Base-by-base conservation (phyloP, 129 eudicot genomes). In the Chrysanthemum lavandulifolium region DNA sequence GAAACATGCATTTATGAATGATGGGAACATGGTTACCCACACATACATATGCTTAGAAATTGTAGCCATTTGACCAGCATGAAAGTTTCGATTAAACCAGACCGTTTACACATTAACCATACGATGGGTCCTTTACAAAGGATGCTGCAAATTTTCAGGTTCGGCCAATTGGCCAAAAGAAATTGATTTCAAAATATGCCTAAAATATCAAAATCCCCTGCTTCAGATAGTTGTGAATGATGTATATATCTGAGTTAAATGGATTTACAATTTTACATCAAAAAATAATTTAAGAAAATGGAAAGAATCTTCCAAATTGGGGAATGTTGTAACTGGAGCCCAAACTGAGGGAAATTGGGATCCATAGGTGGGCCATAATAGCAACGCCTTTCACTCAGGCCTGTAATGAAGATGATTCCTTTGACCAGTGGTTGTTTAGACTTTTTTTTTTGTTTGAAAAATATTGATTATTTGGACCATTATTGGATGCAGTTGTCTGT, bases 401-500 rank as follows among this genome's bases (percentile, higher is more conserved):
- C 40, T 0, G 31, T 55, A 48, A 63, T 51, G 71, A 73, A 62
- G 51, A 51, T 52, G 29, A n/a, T 40, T 16, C 57, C 55, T 59
- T 21, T 40, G 47, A 40, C 10, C 47, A 40, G 2, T 40, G 9
- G 47, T 7, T 40, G 47, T 40, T 40, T 40, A 6, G 47, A 33
- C 40, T 0, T 33, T 40, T 6, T 6, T 13, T 40, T 16, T 7
- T 68, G 57, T 45, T 47, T 18, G 5, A 36, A 63, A 73, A 6
- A 13, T 52, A 63, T 29, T 50, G 54, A 14, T 63, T 63, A 6
- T 53, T 29, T 73, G 25, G 66, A 75, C 21, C 33, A 55, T 66
- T 43, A 55, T 48, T 10, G 5, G 48, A 23, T 90, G 91, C 86
- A 94, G 98, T 79, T 94, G 91, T 76, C 68, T 94, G 91, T 94